Conservation (phyloP, 1,284 basidiomycete genomes). For the Rhodotorula mucilaginosa region DNA sequence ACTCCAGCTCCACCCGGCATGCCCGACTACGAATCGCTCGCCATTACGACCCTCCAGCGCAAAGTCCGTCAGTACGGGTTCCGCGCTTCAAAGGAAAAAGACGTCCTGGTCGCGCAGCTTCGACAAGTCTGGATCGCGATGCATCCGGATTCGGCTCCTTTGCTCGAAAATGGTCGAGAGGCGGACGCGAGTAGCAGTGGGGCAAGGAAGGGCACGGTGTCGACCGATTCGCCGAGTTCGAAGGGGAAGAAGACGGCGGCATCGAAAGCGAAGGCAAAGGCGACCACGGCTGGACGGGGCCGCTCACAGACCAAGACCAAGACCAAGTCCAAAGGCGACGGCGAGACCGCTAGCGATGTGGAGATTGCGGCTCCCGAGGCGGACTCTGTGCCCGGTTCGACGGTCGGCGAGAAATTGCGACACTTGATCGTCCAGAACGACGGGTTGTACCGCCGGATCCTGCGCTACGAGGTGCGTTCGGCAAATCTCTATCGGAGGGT, state of each 20-base stretch:
- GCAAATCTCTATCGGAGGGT: no score
- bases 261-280: not conserved
- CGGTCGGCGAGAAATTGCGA: conserved; percentile 29
- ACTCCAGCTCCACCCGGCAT: no score
- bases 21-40: conserved; percentile 20
- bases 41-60: conserved; percentile 26
- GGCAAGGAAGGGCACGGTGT: not conserved
- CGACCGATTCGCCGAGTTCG: no score
- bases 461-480: conserved; percentile 61
- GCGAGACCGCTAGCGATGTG: not conserved
- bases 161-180: not conserved
- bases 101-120: conserved; percentile 31
- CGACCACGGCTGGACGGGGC: not conserved
- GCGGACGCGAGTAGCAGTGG: not conserved
- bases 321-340: not conserved
- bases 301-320: not conserved
- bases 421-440: conserved; percentile 47
- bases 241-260: conserved; percentile 12
- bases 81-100: conserved; percentile 29
- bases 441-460: conserved; percentile 57
- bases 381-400: not conserved
- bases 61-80: conserved; percentile 33
- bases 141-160: conserved; percentile 3
- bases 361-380: not conserved
- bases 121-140: conserved; percentile 29